A percentile compares a stretch with the other conserved stretches of the same genome.
These are phyloP conservation scores for Abrus precatorius DNA, from an alignment of 306 rosid species.

Conservation along the genomic window DNA sequence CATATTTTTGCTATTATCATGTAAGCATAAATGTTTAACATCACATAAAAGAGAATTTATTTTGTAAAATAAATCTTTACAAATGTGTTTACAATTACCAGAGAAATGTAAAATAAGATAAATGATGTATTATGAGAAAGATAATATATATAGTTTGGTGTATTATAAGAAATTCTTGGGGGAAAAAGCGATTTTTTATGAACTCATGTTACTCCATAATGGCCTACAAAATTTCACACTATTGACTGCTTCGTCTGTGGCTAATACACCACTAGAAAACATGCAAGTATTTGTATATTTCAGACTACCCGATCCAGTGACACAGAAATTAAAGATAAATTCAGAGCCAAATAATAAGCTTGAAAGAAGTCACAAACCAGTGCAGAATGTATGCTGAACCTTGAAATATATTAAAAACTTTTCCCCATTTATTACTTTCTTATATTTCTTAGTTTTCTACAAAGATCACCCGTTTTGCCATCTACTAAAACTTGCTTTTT, in stretches of 20 bases:
- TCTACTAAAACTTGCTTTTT: not conserved
- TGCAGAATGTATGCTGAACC: slow-evolving; percentile 23
- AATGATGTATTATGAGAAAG: too few relatives aligned
- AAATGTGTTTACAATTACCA: too few relatives aligned
- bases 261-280: slow-evolving; percentile 4
- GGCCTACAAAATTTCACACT: not conserved
- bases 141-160: too few relatives aligned
- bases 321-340: not conserved
- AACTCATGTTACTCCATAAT: not conserved
- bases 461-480: too few relatives aligned
- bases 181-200: too few relatives aligned
- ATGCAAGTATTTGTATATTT: slow-evolving; percentile 20
- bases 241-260: not conserved
- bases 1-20: not conserved
- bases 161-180: too few relatives aligned
- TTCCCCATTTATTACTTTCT: not conserved
- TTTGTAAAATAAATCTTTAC: too few relatives aligned
- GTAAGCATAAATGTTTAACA: slow-evolving; percentile 8
- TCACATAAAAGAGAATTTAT: not conserved
- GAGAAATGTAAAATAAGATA: too few relatives aligned
- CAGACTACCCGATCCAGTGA: not conserved
- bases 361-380: slow-evolving; percentile 17
- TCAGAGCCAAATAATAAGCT: slow-evolving; percentile 1
- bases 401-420: slow-evolving; percentile 5
- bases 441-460: not conserved